Evolutionary conservation across 495 filamentous ascomycete genomes (phyloP), one percentile per base, ranked within the genome.

Genomic region (Aspergillus egyptiacus): DNA sequence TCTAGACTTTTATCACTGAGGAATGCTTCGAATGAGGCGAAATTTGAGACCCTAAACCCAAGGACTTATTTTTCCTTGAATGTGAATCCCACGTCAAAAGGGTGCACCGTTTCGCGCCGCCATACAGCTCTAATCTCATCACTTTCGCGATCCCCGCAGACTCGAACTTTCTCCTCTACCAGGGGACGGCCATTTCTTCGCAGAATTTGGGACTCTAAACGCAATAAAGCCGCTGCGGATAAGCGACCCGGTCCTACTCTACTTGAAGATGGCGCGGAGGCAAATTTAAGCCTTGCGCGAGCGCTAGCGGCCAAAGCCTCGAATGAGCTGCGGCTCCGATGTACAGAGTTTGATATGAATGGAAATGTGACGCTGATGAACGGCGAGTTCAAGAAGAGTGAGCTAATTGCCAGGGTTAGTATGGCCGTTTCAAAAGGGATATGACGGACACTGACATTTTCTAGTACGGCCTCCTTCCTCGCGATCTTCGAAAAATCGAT

Each of bases 401-500:
- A 98, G 68, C 75, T 98, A 7, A 97, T 95, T 61, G 89, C 90
- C 27, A 98, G 90, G 81, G 91, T 96, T 70, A 13, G 75, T 73
- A 36, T 34, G 39, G 2, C 25, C 3, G n/a, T 10, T 6, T 8
- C 36, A 19, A 19, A 6, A n/a, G 4, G 10, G 43, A 15, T 34
- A 22, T 36, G 24, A 33, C 15, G 14, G 33, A 37, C 34, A 17
- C 38, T 36, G 20, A 23, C 27, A 17, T 32, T 19, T 35, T 18
- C 20, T 51, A 96, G 90, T 96, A 96, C 62, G 93, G 93, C 30
- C 81, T 98, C 20, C 81, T 96, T 10, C 91, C 94, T 43, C 91
- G 93, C 38, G 93, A 98, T 73, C 77, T 98, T 6, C 87, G 93
- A 57, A 98, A 98, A 64, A 96, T 97, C 57, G 93, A 96, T 62